A percentile compares a stretch with the other conserved stretches of the same genome.
Evolutionary conservation across 345 rosid species (phyloP).

Genomic region (Hypericum androsaemum): DNA sequence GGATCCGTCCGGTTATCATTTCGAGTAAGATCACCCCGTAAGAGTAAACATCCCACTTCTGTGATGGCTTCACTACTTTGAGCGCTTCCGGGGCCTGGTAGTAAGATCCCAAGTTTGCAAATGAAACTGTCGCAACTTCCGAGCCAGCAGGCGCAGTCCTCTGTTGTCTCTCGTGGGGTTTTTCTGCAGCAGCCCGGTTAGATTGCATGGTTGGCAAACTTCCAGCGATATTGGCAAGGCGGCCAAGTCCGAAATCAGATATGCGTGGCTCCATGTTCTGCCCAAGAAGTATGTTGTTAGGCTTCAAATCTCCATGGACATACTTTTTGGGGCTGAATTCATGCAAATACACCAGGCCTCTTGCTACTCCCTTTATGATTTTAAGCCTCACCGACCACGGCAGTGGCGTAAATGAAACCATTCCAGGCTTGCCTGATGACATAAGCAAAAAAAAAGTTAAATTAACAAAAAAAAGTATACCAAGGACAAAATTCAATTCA

Average conservation of each 20-base stretch:
- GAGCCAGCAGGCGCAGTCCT: slow-evolving; percentile 43
- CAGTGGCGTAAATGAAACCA: slow-evolving; percentile 49
- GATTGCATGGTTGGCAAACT: slow-evolving; percentile 71
- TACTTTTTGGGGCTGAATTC: slow-evolving; percentile 89
- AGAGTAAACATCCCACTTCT: slow-evolving; percentile 96
- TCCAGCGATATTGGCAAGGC: slow-evolving; percentile 88
- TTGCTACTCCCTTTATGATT: slow-evolving; percentile 64
- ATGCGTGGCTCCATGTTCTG: slow-evolving; percentile 65
- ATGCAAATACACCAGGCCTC: slow-evolving; percentile 75
- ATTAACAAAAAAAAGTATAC: neutral
- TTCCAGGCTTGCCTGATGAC: slow-evolving; percentile 62
- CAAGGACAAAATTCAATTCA: neutral
- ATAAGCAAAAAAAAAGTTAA: slow-evolving; percentile 7
- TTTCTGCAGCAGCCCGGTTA: slow-evolving; percentile 32
- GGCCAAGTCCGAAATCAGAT: slow-evolving; percentile 81
- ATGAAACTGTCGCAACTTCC: slow-evolving; percentile 42
- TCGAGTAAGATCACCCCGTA: slow-evolving; percentile 78
- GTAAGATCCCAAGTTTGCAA: slow-evolving; percentile 42
- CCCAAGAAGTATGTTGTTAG: slow-evolving; percentile 77
- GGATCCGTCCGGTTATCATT: slow-evolving; percentile 61
- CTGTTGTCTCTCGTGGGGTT: slow-evolving; percentile 52
- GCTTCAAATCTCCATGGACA: slow-evolving; percentile 90
- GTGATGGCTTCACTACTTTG: slow-evolving; percentile 81
- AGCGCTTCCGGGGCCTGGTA: slow-evolving; percentile 89
- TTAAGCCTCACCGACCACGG: slow-evolving; percentile 66